Percentiles rank a stretch among this genome's conserved stretches.
Conservation (phyloP, 2,329 filamentous ascomycete genomes). For the Trichoderma cornu-damae region DNA sequence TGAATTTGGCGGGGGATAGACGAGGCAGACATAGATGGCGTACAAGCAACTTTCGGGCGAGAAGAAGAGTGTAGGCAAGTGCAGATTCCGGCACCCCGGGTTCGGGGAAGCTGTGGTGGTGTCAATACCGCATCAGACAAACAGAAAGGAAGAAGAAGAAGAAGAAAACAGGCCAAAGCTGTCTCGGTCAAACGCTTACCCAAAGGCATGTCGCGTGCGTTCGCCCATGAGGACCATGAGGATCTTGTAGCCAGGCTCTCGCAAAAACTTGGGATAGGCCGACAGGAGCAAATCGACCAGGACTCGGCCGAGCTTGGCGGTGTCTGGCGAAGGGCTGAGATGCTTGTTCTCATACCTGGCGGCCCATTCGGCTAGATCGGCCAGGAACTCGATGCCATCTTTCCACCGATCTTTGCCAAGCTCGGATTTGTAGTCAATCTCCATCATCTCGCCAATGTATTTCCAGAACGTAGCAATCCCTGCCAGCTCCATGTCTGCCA, state of each 20-base stretch:
- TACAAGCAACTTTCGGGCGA: slow-evolving; percentile 49
- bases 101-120: slow-evolving; percentile 37
- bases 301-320: slow-evolving; percentile 50
- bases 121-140: background rate
- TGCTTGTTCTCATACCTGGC: slow-evolving; percentile 52
- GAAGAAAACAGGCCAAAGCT: background rate
- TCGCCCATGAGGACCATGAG: slow-evolving; percentile 60
- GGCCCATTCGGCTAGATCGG: slow-evolving; percentile 46
- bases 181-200: no score
- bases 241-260: slow-evolving; percentile 45
- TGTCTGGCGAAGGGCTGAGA: slow-evolving; percentile 52
- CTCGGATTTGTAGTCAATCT: slow-evolving; percentile 47
- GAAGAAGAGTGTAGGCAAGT: slow-evolving; percentile 45
- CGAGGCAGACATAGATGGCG: slow-evolving; percentile 59
- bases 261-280: slow-evolving; percentile 43
- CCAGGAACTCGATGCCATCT: slow-evolving; percentile 48
- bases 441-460: slow-evolving; percentile 63
- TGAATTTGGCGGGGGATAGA: slow-evolving; percentile 34
- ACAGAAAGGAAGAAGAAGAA: background rate
- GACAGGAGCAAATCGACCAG: slow-evolving; percentile 58
- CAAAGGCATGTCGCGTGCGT: slow-evolving; percentile 58
- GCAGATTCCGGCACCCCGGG: slow-evolving; percentile 35
- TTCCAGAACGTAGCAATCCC: slow-evolving; percentile 68
- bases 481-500: slow-evolving; percentile 63
- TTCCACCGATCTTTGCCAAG: slow-evolving; percentile 38